Evolutionary conservation across 495 filamentous ascomycete genomes (phyloP), one percentile per base, ranked within the genome.

Genomic region (Chaetomium tenue): DNA sequence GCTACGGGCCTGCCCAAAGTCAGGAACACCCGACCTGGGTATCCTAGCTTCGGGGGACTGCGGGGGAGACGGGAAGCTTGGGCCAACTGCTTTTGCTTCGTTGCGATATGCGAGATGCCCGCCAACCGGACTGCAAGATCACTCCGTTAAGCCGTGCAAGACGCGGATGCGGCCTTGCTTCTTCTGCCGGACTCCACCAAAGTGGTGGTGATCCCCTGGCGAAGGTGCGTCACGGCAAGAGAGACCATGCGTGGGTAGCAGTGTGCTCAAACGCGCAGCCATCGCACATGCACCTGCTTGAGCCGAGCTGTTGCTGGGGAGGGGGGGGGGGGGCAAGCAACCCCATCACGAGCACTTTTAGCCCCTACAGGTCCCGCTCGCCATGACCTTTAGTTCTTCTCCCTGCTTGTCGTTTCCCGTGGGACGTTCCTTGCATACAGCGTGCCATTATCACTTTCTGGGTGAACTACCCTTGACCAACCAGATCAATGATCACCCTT

Each of bases 321-420:
- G 5, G 13, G 9, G 5, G 46, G 40, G 33, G 33, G 33, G 33
- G 9, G 9, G n/a, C n/a, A n/a, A 37, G 33, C 33, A 28, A 30
- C 28, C n/a, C 40, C 40, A 44, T 44, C 40, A 44, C 40, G 40
- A 44, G 40, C 40, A 11, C n/a, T 69, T 72, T 72, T 65, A 57
- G 61, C 60, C 57, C 65, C 72, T 74, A 70, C 71, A 74, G 68
- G 71, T 70, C 67, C 68, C 68, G 56, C 66, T 52, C 62, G 42
- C 57, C 23, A 30, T 28, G 61, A 65, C 64, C 67, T 68, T 65
- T 61, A 11, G 33, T 8, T n/a, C 66, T 62, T 48, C 56, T 67
- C 67, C 64, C 58, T 60, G 60, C 52, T 57, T 55, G 57, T 63
- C 23, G 56, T 39, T n/a, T 48, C 30, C 33, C 20, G 51, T 64